Evolutionary conservation across 2,329 filamentous ascomycete species (phyloP).

Genomic region (Coniochaeta sp.): DNA sequence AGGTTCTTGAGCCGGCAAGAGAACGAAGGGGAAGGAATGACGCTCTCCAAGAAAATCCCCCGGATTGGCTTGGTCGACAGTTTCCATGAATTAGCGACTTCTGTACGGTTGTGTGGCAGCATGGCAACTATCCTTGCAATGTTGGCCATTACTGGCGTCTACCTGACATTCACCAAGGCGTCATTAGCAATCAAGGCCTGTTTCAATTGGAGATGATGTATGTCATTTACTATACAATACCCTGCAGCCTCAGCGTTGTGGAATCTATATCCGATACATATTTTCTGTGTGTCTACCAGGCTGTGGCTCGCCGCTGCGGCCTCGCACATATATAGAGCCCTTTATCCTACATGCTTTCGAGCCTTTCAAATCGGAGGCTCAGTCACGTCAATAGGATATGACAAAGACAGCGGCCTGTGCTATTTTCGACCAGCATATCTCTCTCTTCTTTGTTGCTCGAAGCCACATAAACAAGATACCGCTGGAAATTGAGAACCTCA

Average conservation of each 20-base stretch:
- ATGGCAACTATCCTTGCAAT: background rate
- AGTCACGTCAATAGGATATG: too few relatives aligned
- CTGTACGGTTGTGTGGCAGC: background rate
- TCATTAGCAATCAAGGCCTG: background rate
- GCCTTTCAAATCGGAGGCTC: too few relatives aligned
- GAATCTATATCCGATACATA: too few relatives aligned
- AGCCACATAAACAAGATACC: too few relatives aligned
- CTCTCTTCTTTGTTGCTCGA: too few relatives aligned
- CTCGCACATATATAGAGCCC: background rate
- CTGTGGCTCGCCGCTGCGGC: too few relatives aligned
- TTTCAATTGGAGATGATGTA: slow-evolving; percentile 14
- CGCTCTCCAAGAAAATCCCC: background rate
- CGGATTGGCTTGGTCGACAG: background rate
- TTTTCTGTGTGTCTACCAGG: too few relatives aligned
- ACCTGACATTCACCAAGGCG: background rate
- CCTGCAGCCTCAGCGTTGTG: background rate
- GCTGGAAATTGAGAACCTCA: too few relatives aligned
- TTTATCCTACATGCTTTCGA: too few relatives aligned
- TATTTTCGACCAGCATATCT: too few relatives aligned
- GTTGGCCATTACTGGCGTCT: background rate
- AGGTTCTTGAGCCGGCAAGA: slow-evolving; percentile 9
- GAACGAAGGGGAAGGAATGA: background rate
- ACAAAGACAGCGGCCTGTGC: too few relatives aligned
- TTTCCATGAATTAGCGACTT: background rate
- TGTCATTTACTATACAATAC: background rate